These are phyloP conservation scores for Pueraria montana DNA, from an alignment of 306 rosid species.

Conservation along the genomic window DNA sequence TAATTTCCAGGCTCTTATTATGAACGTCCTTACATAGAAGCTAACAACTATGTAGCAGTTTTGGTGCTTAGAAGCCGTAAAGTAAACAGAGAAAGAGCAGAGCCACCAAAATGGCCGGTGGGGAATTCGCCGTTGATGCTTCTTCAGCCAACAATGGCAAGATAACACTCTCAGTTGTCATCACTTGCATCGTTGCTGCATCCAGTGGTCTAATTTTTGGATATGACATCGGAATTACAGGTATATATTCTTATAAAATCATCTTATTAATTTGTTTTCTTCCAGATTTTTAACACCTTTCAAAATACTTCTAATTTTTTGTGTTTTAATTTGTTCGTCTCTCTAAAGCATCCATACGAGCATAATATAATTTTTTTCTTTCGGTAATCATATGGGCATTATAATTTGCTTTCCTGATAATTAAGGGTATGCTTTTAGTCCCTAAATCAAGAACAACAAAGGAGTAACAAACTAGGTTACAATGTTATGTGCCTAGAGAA, in stretches of 20 bases:
- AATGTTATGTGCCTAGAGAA: too few species aligned
- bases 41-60: background rate
- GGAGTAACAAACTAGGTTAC: background rate
- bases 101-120: slow-evolving; percentile 60
- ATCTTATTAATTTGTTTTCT: background rate
- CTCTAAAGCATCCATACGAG: too few species aligned
- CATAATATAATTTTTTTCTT: too few species aligned
- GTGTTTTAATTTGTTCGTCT: too few species aligned
- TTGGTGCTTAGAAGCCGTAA: background rate
- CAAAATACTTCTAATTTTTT: background rate
- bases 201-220: slow-evolving; percentile 76
- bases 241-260: slow-evolving; percentile 32
- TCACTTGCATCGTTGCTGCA: slow-evolving; percentile 78
- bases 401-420: too few species aligned
- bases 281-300: too few species aligned
- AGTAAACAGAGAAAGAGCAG: background rate
- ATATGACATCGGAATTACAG: slow-evolving; percentile 78
- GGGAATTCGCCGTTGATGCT: slow-evolving; percentile 54
- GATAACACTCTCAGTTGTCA: slow-evolving; percentile 62
- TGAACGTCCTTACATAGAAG: background rate
- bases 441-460: background rate
- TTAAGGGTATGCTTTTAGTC: too few species aligned
- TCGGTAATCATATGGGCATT: too few species aligned
- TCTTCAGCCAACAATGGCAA: slow-evolving; percentile 43
- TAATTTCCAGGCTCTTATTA: background rate